Percentiles rank a stretch among this genome's conserved stretches.
These are phyloP conservation scores for Neurospora intermedia DNA, from an alignment of 495 filamentous ascomycete genomes.

Conservation along the genomic window DNA sequence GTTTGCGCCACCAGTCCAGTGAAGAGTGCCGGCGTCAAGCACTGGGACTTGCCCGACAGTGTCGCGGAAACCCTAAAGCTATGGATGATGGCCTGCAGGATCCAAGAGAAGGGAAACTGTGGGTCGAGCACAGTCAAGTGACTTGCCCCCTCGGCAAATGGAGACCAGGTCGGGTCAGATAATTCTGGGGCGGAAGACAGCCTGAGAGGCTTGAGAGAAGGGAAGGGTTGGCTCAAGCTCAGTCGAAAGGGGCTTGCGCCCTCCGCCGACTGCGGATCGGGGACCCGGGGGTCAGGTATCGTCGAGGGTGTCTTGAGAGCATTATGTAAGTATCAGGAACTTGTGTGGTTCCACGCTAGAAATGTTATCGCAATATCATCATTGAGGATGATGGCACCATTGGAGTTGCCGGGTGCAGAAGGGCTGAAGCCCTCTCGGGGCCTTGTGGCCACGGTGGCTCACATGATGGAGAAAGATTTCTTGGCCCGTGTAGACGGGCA, in stretches of 20 bases:
- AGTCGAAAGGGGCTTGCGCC: too few relatives aligned
- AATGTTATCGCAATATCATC: too few relatives aligned
- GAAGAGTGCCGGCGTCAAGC: background rate
- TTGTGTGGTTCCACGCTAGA: too few relatives aligned
- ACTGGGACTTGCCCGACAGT: background rate
- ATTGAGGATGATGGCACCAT: too few relatives aligned
- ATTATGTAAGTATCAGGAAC: too few relatives aligned
- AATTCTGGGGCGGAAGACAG: background rate
- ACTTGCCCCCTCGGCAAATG: background rate
- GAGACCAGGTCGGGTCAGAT: background rate
- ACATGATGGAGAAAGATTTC: background rate
- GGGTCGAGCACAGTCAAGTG: background rate
- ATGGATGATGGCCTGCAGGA: background rate
- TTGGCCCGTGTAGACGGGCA: background rate
- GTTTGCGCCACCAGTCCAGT: background rate
- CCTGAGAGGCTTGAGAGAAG: too few relatives aligned
- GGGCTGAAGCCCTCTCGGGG: background rate
- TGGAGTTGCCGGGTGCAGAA: background rate
- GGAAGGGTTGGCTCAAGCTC: too few relatives aligned
- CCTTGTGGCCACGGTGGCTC: background rate
- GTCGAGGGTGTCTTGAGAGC: too few relatives aligned
- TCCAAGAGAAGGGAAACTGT: background rate
- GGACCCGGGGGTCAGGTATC: too few relatives aligned
- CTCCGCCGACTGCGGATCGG: too few relatives aligned
- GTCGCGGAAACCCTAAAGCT: background rate